phyloP scores from a whole-genome alignment of 164 flowering plant genomes.

The Sextonia rubra region DNA sequence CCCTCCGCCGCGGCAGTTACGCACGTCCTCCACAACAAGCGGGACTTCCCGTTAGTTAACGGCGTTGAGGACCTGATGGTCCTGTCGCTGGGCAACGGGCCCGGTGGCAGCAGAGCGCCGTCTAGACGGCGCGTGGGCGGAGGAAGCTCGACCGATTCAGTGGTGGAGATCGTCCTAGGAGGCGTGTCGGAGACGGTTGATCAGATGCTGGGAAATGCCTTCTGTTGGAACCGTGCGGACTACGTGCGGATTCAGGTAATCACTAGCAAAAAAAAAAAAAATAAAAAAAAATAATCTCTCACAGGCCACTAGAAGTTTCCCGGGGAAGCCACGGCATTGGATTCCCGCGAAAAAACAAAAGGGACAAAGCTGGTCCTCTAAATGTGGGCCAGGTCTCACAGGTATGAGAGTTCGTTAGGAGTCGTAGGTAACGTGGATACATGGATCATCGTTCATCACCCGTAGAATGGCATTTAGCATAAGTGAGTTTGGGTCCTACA shows the following conservation, averaged over 20 bases:
- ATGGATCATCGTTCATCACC: too few species aligned
- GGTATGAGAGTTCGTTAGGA: too few species aligned
- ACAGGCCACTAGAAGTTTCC: too few species aligned
- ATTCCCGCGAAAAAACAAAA: too few species aligned
- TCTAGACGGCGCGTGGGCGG: not conserved
- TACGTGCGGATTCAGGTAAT: slow-evolving; percentile 88
- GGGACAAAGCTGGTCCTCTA: too few species aligned
- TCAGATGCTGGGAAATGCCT: slow-evolving; percentile 89
- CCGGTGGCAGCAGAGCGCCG: slow-evolving; percentile 3
- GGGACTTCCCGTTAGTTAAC: slow-evolving; percentile 73
- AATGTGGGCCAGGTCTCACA: too few species aligned
- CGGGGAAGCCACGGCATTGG: too few species aligned
- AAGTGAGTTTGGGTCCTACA: too few species aligned
- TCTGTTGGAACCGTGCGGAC: slow-evolving; percentile 74
- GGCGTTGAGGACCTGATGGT: slow-evolving; percentile 83
- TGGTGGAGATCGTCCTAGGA: slow-evolving; percentile 71
- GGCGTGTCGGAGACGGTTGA: slow-evolving; percentile 93
- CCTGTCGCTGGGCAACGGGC: slow-evolving; percentile 79
- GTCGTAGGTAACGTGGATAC: too few species aligned
- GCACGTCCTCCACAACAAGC: slow-evolving; percentile 82
- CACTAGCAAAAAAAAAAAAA: too few species aligned
- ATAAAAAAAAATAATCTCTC: too few species aligned
- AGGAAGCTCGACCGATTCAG: slow-evolving; percentile 34
- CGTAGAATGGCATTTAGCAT: too few species aligned
- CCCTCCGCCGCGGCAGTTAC: slow-evolving; percentile 92